Conservation (phyloP, 2,329 filamentous ascomycete genomes). For the Macrophomina pseudophaseolina region DNA sequence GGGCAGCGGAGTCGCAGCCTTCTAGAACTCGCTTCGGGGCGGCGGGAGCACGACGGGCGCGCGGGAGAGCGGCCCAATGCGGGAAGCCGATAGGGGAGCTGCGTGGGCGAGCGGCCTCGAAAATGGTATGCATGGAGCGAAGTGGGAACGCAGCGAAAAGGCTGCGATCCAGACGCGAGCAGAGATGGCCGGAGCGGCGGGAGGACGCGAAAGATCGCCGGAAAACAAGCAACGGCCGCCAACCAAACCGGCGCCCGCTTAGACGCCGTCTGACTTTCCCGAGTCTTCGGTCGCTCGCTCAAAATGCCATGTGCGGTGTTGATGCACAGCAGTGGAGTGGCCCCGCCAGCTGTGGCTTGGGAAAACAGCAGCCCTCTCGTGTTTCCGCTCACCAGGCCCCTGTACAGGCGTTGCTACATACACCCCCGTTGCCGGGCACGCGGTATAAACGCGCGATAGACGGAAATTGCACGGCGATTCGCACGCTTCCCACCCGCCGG, state of each 20-base stretch:
- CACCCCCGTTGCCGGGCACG: too few species aligned
- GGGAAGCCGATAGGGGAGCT: slow-evolving; percentile 6
- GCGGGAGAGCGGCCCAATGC: slow-evolving; percentile 6
- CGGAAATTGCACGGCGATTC: too few species aligned
- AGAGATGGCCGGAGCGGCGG: background rate
- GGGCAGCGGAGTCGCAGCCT: slow-evolving; percentile 6
- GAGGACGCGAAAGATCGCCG: background rate
- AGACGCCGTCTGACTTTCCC: background rate
- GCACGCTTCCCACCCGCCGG: too few species aligned
- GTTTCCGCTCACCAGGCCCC: too few species aligned
- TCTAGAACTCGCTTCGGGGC: slow-evolving; percentile 10
- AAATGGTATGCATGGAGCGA: background rate
- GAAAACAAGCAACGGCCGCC: slow-evolving; percentile 6
- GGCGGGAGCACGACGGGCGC: background rate
- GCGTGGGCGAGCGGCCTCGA: slow-evolving; percentile 1
- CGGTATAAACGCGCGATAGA: too few species aligned
- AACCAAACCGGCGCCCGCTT: slow-evolving; percentile 13
- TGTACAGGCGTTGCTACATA: too few species aligned
- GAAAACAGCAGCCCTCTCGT: background rate
- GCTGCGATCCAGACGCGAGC: slow-evolving; percentile 3
- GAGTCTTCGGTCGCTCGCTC: background rate
- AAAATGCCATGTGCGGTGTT: background rate
- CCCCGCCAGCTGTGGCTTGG: too few species aligned
- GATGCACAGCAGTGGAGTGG: too few species aligned
- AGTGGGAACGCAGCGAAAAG: background rate